phyloP scores from a whole-genome alignment of 1,284 basidiomycete species.

The Ganoderma multipileum region DNA sequence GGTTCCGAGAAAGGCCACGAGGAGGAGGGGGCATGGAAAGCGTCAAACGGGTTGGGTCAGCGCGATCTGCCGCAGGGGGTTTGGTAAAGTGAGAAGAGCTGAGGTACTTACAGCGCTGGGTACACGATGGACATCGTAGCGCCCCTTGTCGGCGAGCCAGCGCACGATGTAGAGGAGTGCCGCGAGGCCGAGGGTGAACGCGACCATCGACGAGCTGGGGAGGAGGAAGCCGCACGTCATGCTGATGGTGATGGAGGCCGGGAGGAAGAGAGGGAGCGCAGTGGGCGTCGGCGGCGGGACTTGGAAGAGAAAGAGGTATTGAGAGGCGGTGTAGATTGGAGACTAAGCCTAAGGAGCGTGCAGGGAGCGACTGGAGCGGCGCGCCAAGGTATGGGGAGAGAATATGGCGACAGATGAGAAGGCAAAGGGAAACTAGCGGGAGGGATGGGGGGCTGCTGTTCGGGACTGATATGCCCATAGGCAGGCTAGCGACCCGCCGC shows the following conservation, averaged over 20 bases:
- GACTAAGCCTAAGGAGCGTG: slow-evolving; percentile 17
- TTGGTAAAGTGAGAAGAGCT: slow-evolving; percentile 2
- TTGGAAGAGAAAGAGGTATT: slow-evolving; percentile 5
- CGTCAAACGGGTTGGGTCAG: background rate
- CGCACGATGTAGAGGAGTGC: slow-evolving; percentile 29
- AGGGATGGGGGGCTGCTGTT: background rate
- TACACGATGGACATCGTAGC: slow-evolving; percentile 29
- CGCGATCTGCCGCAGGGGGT: slow-evolving; percentile 7
- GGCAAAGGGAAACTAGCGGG: slow-evolving; percentile 2
- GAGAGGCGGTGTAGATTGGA: slow-evolving; percentile 2
- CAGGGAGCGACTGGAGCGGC: slow-evolving; percentile 14
- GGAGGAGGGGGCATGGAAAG: background rate
- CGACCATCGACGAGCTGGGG: slow-evolving; percentile 21
- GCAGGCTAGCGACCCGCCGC: slow-evolving; percentile 8
- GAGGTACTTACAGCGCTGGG: slow-evolving; percentile 30
- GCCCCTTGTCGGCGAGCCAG: slow-evolving; percentile 23
- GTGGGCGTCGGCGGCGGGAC: background rate
- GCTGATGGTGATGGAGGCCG: slow-evolving; percentile 13
- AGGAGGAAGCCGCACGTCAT: slow-evolving; percentile 25
- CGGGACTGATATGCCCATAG: slow-evolving; percentile 22
- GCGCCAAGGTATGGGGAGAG: slow-evolving; percentile 2
- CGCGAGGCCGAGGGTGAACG: slow-evolving; percentile 25
- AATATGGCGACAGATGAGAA: slow-evolving; percentile 10
- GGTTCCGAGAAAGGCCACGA: background rate
- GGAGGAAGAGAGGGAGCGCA: background rate